Evolutionary conservation across 768 basidiomycete species (phyloP).

Genomic region (Epithele typhae): DNA sequence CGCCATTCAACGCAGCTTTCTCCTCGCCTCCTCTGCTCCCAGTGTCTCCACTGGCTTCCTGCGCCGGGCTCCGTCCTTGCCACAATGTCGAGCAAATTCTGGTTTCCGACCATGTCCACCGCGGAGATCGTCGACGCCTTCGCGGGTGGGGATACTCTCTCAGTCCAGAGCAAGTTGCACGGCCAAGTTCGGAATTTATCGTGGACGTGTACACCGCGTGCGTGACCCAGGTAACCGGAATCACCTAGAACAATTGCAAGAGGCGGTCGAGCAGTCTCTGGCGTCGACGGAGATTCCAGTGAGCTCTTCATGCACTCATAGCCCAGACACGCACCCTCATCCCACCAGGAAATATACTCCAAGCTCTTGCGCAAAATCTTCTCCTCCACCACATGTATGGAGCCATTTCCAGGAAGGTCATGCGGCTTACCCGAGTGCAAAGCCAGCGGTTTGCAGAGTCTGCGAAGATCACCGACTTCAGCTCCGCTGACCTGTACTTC

Average conservation of each 20-base stretch:
- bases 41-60: too few relatives aligned
- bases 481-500: constrained; percentile 62
- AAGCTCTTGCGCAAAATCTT: constrained; percentile 57
- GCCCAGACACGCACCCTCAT: background rate
- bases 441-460: constrained; percentile 70
- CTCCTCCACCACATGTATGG: constrained; percentile 68
- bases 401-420: too few relatives aligned
- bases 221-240: constrained; percentile 64
- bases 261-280: constrained; percentile 54
- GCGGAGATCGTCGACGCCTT: constrained; percentile 64
- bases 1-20: too few relatives aligned
- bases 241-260: constrained; percentile 56
- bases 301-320: constrained; percentile 2
- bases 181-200: constrained; percentile 69
- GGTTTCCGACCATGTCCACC: constrained; percentile 64
- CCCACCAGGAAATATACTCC: constrained; percentile 59
- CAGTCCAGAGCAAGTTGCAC: constrained; percentile 60
- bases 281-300: constrained; percentile 52
- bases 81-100: constrained; percentile 36
- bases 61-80: too few relatives aligned
- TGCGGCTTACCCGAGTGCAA: too few relatives aligned
- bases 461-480: constrained; percentile 75
- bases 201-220: constrained; percentile 65
- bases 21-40: too few relatives aligned
- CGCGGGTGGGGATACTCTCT: constrained; percentile 66